Base-by-base conservation (phyloP, 2,329 filamentous ascomycete species). In the Aspergillus floridensis region DNA sequence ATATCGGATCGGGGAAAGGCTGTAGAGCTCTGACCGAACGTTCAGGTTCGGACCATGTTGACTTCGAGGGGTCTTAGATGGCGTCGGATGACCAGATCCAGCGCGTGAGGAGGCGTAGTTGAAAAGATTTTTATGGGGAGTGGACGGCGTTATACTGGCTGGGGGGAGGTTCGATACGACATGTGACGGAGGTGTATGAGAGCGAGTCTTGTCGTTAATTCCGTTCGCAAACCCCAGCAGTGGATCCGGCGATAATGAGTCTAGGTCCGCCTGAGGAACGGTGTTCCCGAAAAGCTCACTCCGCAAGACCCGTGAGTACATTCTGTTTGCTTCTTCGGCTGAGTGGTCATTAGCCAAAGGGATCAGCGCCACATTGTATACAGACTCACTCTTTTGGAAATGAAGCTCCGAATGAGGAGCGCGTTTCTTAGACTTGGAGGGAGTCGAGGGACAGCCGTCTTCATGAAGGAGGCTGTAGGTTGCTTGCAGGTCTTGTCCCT, bases 91-190 rank as follows among this genome's bases (percentile, higher is more conserved):
- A n/a, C 90, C 90, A 21, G 87, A 88, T 53, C 88, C 84, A 68
- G 91, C 86, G 29, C 79, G 79, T 32, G 91, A 89, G 2, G 91
- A 93, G 76, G 91, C 88, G 74, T 96, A 97, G 26, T 90, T 91
- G 73, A 99, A 98, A 44, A 99, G 85, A 66, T 99, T 99, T 79
- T 97, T 98, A 76, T 96, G 92, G 10, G 95, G 95, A 4, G 95
- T 99, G 1, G 93, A 96, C 0, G 95, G 95, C 0, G 93, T 96
- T 59, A 95, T 82, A 58, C 86, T 82, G 29, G 84, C 88, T 1
- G 89, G 85, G 11, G 90, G 88, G n/a, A 92, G 77, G 24, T 85
- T 81, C 12, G 86, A 81, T 14, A 83, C 79, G 14, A 86, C 80
- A 66, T 87, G 86, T 59, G 84, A 86, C 26, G 93, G 93, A 49